Evolutionary conservation across 371 early-diverging fungal genomes (phyloP).

Genomic region (Cladochytrium tenue): DNA sequence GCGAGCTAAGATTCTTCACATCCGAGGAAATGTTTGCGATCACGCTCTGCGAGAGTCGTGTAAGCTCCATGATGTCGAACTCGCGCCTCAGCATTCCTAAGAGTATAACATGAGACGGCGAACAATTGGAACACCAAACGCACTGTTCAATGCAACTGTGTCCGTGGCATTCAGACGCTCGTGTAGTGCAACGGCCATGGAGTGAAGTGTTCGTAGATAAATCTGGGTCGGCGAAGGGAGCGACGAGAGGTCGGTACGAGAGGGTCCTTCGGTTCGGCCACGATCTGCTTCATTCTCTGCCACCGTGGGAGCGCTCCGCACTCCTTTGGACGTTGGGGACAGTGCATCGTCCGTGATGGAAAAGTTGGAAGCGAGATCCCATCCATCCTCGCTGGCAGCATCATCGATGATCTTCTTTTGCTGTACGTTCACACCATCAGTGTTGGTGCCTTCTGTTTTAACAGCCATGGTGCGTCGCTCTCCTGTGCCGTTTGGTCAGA

Average conservation of each 20-base stretch:
- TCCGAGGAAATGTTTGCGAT: slow-evolving; percentile 69
- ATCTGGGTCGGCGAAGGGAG: slow-evolving; percentile 21
- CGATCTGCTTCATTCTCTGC: neutral
- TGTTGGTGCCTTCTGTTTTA: too few relatives aligned
- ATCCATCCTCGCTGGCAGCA: neutral
- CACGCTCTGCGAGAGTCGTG: slow-evolving; percentile 72
- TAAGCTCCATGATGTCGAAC: slow-evolving; percentile 72
- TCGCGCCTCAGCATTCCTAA: slow-evolving; percentile 48
- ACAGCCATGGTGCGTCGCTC: too few relatives aligned
- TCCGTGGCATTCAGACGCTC: slow-evolving; percentile 25
- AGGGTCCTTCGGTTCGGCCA: neutral
- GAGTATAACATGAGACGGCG: slow-evolving; percentile 54
- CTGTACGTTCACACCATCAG: too few relatives aligned
- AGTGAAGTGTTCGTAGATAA: slow-evolving; percentile 35
- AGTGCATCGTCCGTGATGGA: slow-evolving; percentile 1
- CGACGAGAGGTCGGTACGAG: neutral
- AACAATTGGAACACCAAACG: slow-evolving; percentile 46
- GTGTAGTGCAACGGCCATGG: slow-evolving; percentile 37
- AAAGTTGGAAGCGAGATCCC: neutral
- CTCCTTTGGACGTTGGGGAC: slow-evolving; percentile 20
- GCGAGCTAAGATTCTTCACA: slow-evolving; percentile 50
- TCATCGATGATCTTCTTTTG: too few relatives aligned
- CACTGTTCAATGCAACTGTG: slow-evolving; percentile 29
- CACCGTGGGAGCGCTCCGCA: neutral
- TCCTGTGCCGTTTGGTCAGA: too few relatives aligned